Evolutionary conservation across 1,139 yeast species (phyloP), one percentile per base, ranked within the genome.

Genomic region (Blastobotrys malaysiensis): DNA sequence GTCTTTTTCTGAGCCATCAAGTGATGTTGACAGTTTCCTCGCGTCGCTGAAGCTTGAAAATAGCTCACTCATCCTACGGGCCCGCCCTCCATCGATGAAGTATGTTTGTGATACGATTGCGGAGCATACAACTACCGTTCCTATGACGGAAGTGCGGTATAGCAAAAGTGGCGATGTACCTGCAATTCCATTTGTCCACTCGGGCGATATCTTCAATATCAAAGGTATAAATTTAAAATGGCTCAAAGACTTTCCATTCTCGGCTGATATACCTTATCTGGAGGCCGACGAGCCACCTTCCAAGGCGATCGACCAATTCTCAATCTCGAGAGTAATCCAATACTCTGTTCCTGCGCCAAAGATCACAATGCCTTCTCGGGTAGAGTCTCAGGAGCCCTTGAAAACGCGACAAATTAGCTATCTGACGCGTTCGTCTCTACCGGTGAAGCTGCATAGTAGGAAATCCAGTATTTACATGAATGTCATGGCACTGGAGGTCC

Each of bases 81-180:
- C 16, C n/a, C 39, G 46, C 13, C 64, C 65, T 0, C 66, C 66
- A 1, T 61, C 67, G 1, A 62, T 67, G 14, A 44, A 50, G 9
- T 64, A 62, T 9, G 69, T 79, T 0, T 52, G 69, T 14, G 65
- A 71, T 14, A 67, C 74, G 1, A 72, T 85, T 45, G 79, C 77
- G 26, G 63, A 68, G 0, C 62, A 67, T 36, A 84, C 83, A 0
- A 77, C 86, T 1, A 74, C 78, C 58, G 70, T 81, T 9, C 77
- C 82, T 19, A 85, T 86, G 63, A 58, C 63, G 1, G 86, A 81
- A 57, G 96, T 97, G 0, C 82, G 71, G 60, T 90, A 81, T 62
- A 78, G 83, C 21, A 73, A 76, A 31, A 68, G 73, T 0, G 64
- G 66, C 1, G 88, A 86, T 59, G 72, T 80, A 4, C 84, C 85